phyloP scores from a whole-genome alignment of 2,329 filamentous ascomycete genomes.

The Emydomyces testavorans region DNA sequence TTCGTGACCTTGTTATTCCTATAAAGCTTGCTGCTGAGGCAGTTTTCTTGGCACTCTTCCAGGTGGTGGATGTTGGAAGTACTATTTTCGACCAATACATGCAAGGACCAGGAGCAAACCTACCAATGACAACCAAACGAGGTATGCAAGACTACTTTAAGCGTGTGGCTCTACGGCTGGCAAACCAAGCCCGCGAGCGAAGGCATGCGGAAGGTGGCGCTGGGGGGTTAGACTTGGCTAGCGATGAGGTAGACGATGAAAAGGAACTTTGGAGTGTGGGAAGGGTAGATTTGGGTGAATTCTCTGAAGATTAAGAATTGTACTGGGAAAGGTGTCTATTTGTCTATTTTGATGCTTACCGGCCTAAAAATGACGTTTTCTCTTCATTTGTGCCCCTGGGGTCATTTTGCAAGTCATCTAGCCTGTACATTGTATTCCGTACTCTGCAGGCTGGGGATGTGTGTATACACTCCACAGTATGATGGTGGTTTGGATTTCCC shows the following conservation, averaged over 20 bases:
- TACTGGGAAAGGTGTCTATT: not conserved
- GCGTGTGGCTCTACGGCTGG: slow-evolving; percentile 71
- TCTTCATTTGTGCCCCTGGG: too few relatives aligned
- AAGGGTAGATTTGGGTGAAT: slow-evolving; percentile 63
- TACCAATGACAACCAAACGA: slow-evolving; percentile 64
- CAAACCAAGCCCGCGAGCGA: slow-evolving; percentile 76
- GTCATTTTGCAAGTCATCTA: too few relatives aligned
- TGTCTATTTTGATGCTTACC: too few relatives aligned
- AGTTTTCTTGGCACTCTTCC: slow-evolving; percentile 82
- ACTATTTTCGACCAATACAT: slow-evolving; percentile 88
- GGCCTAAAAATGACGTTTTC: too few relatives aligned
- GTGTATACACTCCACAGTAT: too few relatives aligned
- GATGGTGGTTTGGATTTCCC: not conserved
- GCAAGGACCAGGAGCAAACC: slow-evolving; percentile 51
- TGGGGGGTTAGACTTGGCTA: slow-evolving; percentile 72
- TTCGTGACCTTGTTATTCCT: slow-evolving; percentile 84
- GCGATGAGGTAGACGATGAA: slow-evolving; percentile 89
- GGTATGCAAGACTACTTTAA: slow-evolving; percentile 98
- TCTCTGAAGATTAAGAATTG: slow-evolving; percentile 25
- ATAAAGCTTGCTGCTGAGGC: slow-evolving; percentile 92
- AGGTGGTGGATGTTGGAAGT: slow-evolving; percentile 74
- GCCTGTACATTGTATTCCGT: too few relatives aligned
- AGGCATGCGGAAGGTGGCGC: slow-evolving; percentile 83
- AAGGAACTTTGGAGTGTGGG: slow-evolving; percentile 93
- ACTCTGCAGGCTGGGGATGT: too few relatives aligned